Evolutionary conservation across 129 eudicot species (phyloP).

Genomic region (Centella asiatica): DNA sequence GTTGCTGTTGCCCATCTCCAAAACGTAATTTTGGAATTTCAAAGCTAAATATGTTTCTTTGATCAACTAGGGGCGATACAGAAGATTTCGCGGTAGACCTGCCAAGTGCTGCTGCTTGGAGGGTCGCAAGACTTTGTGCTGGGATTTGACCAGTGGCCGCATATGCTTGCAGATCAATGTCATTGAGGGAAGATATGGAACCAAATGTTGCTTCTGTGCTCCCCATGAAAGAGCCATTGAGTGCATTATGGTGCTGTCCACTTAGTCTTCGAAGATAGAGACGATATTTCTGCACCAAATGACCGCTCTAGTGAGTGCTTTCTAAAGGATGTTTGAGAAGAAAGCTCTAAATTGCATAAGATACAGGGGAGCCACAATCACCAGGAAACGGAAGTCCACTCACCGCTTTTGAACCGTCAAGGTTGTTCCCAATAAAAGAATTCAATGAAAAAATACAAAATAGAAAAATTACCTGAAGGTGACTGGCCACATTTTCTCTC

Average conservation of each 20-base stretch:
- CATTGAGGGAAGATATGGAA: constrained; percentile 58
- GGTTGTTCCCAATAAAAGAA: neutral
- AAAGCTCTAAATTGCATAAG: constrained; percentile 1
- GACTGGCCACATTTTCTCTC: constrained; percentile 94
- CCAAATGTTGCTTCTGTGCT: constrained; percentile 43
- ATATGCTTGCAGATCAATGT: constrained; percentile 69
- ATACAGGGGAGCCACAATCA: constrained; percentile 5
- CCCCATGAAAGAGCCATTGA: constrained; percentile 53
- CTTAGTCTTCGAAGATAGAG: constrained; percentile 80
- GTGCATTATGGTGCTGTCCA: constrained; percentile 58
- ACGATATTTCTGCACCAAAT: constrained; percentile 83
- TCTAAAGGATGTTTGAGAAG: constrained; percentile 8
- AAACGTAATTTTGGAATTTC: constrained; percentile 42
- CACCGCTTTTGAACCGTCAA: neutral
- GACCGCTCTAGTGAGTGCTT: constrained; percentile 15
- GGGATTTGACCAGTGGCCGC: constrained; percentile 73
- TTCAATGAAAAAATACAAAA: neutral
- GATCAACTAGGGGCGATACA: constrained; percentile 54
- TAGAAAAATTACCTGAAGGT: constrained; percentile 75
- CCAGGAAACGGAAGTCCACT: neutral
- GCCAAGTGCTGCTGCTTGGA: constrained; percentile 32
- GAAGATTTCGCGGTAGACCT: constrained; percentile 38
- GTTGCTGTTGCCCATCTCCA: constrained; percentile 53
- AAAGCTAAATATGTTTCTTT: constrained; percentile 64
- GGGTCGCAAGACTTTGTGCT: constrained; percentile 68